Conservation (phyloP, 192 early-diverging fungal species). For the Dispira parvispora region DNA sequence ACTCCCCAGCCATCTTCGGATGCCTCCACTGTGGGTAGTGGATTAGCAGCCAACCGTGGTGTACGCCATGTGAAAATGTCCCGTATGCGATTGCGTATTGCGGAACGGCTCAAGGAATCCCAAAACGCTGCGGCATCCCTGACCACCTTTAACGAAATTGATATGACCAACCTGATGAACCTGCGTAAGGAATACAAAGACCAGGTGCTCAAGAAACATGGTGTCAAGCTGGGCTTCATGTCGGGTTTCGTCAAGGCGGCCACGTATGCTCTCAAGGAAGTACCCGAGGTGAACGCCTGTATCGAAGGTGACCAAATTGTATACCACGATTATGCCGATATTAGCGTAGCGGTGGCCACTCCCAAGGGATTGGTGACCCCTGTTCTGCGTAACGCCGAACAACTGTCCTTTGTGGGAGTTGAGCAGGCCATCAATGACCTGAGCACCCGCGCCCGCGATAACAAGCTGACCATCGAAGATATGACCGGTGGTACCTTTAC, state of each 20-base stretch:
- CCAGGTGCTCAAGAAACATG: conserved; percentile 79
- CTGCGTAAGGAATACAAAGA: conserved; percentile 92
- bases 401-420: conserved; percentile 69
- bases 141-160: conserved; percentile 99
- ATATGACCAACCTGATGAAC: conserved; percentile 91
- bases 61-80: conserved; percentile 79
- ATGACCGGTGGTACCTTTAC: conserved; percentile 98
- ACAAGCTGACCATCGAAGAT: conserved; percentile 94
- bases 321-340: conserved; percentile 89
- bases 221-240: conserved; percentile 97
- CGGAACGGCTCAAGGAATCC: conserved; percentile 90
- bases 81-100: conserved; percentile 89
- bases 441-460: conserved; percentile 79
- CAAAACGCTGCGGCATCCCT: conserved; percentile 92
- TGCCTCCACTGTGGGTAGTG: conserved; percentile 12
- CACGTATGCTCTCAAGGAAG: conserved; percentile 63
- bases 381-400: conserved; percentile 81
- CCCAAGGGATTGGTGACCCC: conserved; percentile 98
- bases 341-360: conserved; percentile 92
- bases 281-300: conserved; percentile 88
- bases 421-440: conserved; percentile 83
- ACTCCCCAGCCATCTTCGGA: conserved; percentile 21
- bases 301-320: conserved; percentile 86
- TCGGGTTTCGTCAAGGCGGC: conserved; percentile 91
- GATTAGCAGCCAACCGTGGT: conserved; percentile 18